Percentiles rank a stretch among this genome's conserved stretches.
phyloP scores from a whole-genome alignment of 108 stramenopile species.

The Cyclotella cryptica region DNA sequence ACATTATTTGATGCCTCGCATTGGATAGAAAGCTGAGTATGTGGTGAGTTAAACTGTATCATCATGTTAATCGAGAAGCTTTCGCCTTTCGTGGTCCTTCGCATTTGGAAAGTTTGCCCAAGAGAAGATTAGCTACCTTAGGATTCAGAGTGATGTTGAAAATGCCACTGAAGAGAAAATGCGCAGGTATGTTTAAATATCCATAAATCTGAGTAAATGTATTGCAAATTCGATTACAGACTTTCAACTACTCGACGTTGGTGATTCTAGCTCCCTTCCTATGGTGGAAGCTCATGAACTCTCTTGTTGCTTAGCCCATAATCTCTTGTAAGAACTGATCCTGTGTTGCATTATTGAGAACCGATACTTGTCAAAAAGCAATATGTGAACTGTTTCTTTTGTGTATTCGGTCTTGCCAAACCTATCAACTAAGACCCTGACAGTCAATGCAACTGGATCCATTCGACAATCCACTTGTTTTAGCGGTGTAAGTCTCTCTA shows the following conservation, averaged over 20 bases:
- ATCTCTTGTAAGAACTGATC: too few species aligned
- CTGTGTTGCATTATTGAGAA: too few species aligned
- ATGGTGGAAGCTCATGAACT: too few species aligned
- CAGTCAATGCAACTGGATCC: too few species aligned
- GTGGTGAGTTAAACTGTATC: conserved; percentile 4
- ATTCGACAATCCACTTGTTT: too few species aligned
- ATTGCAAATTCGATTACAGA: background rate
- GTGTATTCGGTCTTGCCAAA: too few species aligned
- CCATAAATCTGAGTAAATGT: conserved; percentile 16
- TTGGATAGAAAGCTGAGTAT: background rate
- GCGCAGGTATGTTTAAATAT: conserved; percentile 19
- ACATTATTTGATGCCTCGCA: background rate
- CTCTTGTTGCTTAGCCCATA: too few species aligned
- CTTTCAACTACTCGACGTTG: conserved; percentile 1
- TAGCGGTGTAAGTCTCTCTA: too few species aligned
- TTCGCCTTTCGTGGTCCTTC: background rate
- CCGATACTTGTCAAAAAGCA: too few species aligned
- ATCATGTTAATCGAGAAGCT: background rate
- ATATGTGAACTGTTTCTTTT: too few species aligned
- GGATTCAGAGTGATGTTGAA: background rate
- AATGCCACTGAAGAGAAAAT: background rate
- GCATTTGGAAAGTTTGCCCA: background rate
- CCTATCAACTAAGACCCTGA: too few species aligned
- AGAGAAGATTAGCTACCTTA: background rate
- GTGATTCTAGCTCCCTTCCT: too few species aligned